phyloP scores from a whole-genome alignment of 2,329 filamentous ascomycete genomes.

The Exophiala bonariae region DNA sequence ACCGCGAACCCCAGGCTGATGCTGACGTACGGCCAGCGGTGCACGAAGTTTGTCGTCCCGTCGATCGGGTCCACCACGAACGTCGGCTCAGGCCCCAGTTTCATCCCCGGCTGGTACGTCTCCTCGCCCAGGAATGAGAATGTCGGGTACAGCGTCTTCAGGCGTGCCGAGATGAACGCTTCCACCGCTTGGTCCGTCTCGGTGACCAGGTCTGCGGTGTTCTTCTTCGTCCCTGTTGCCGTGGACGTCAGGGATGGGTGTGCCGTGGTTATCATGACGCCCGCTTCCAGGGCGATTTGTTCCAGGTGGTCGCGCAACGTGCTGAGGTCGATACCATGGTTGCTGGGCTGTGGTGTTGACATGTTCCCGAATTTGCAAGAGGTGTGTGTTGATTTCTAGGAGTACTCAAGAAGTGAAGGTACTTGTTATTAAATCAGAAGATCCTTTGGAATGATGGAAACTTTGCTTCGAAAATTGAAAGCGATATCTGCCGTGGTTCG shows the following conservation, averaged over 20 bases:
- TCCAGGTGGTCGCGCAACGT: conserved; percentile 43
- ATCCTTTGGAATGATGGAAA: too few relatives aligned
- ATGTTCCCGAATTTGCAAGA: not conserved
- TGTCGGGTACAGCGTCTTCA: conserved; percentile 53
- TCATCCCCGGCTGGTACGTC: conserved; percentile 57
- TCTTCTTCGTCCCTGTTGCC: conserved; percentile 45
- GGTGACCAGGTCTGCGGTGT: conserved; percentile 62
- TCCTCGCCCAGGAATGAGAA: conserved; percentile 58
- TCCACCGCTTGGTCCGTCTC: conserved; percentile 65
- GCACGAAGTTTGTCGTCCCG: conserved; percentile 67
- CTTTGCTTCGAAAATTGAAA: too few relatives aligned
- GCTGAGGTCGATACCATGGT: conserved; percentile 18
- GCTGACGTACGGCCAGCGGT: conserved; percentile 58
- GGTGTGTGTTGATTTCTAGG: too few relatives aligned
- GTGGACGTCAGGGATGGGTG: conserved; percentile 33
- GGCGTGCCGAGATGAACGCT: conserved; percentile 53
- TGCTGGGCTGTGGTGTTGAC: conserved; percentile 1
- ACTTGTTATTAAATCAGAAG: too few relatives aligned
- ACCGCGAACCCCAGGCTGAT: conserved; percentile 61
- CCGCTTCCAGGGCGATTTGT: conserved; percentile 41
- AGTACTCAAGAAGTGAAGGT: too few relatives aligned
- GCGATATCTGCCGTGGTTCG: too few relatives aligned
- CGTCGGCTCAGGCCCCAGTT: conserved; percentile 55
- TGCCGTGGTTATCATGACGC: conserved; percentile 43
- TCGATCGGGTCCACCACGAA: conserved; percentile 67